Percentiles rank a stretch among this genome's conserved stretches.
phyloP scores from a whole-genome alignment of 2,329 filamentous ascomycete genomes.

The Diaporthe velutina region DNA sequence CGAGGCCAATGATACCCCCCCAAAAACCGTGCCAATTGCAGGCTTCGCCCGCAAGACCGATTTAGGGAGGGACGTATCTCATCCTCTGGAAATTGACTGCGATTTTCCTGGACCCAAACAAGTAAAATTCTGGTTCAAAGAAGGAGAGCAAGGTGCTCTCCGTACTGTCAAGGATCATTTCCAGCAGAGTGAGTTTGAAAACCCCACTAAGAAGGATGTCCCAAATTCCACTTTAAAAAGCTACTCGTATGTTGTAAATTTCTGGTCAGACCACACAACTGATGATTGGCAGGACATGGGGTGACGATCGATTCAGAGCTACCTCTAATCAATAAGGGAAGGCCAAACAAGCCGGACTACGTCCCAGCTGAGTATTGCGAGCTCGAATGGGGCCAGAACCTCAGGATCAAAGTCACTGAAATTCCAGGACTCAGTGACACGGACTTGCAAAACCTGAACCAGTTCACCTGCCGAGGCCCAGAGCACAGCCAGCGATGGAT shows the following conservation, averaged over 20 bases:
- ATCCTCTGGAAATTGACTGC: too few species aligned
- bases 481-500: slow-evolving; percentile 77
- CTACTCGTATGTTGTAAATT: too few species aligned
- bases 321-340: slow-evolving; percentile 78
- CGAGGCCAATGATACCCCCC: slow-evolving; percentile 45
- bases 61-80: too few species aligned
- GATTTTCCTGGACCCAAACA: not conserved
- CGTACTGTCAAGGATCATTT: too few species aligned
- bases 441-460: slow-evolving; percentile 79
- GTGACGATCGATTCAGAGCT: slow-evolving; percentile 48
- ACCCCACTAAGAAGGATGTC: too few species aligned
- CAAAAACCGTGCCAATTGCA: slow-evolving; percentile 27
- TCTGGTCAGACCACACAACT: too few species aligned
- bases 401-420: slow-evolving; percentile 48
- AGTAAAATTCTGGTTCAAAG: too few species aligned
- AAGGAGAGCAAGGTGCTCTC: too few species aligned
- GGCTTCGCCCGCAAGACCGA: not conserved
- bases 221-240: too few species aligned
- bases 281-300: not conserved
- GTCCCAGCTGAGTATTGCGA: slow-evolving; percentile 76
- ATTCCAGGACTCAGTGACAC: slow-evolving; percentile 66
- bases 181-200: too few species aligned
- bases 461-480: slow-evolving; percentile 77
- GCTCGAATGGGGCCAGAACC: slow-evolving; percentile 74
- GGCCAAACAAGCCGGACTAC: slow-evolving; percentile 67